Percentiles rank a stretch among this genome's conserved stretches.
These are phyloP conservation scores for Chlamydomonas applanata DNA, from an alignment of 139 green algal species.

Conservation along the genomic window DNA sequence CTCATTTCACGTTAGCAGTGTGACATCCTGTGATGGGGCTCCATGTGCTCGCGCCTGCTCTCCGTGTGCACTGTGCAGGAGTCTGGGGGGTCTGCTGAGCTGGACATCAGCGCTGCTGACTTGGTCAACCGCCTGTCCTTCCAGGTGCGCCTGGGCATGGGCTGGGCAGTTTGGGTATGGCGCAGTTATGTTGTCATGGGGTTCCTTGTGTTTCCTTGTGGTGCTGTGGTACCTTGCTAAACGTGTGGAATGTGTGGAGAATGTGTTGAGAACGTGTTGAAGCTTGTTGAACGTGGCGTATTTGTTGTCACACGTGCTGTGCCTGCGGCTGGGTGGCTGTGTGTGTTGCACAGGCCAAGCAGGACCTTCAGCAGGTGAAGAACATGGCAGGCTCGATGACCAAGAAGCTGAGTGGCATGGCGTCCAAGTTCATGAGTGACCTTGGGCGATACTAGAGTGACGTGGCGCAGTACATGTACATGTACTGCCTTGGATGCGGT, in stretches of 20 bases:
- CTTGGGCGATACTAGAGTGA: slow-evolving; percentile 11
- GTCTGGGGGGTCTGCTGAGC: background rate
- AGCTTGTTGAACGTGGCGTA: background rate
- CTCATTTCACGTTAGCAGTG: too few relatives aligned
- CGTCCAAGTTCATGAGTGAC: slow-evolving; percentile 58
- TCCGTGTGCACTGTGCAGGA: background rate
- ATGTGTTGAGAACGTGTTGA: background rate
- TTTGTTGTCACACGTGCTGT: background rate
- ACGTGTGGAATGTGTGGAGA: background rate
- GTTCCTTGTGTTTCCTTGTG: background rate
- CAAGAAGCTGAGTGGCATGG: slow-evolving; percentile 65
- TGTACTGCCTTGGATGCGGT: too few relatives aligned
- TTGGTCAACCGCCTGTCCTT: slow-evolving; percentile 75
- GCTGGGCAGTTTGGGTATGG: too few relatives aligned
- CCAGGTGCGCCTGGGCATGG: slow-evolving; percentile 34
- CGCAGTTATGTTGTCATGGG: too few relatives aligned
- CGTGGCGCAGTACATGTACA: too few relatives aligned
- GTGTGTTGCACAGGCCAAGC: slow-evolving; percentile 53
- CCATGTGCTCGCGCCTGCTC: background rate
- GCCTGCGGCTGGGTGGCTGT: background rate
- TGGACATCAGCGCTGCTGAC: slow-evolving; percentile 68
- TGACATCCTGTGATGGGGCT: too few relatives aligned
- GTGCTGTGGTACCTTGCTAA: too few relatives aligned
- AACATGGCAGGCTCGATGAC: slow-evolving; percentile 57
- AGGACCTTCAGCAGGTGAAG: slow-evolving; percentile 74